phyloP scores from a whole-genome alignment of 83 land plant species.

The Diphasiastrum complanatum region DNA sequence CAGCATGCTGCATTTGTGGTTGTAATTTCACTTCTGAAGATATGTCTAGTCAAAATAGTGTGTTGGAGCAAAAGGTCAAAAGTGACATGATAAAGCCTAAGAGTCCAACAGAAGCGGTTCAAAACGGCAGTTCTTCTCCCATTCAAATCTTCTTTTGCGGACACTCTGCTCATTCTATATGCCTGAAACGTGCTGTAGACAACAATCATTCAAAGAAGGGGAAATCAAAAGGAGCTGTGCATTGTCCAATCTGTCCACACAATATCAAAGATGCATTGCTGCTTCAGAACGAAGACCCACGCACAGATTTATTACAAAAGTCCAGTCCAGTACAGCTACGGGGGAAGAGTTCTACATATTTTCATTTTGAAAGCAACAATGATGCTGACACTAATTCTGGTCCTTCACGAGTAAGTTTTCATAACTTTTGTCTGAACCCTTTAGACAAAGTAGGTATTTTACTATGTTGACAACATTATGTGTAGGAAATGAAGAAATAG shows the following conservation, averaged over 20 bases:
- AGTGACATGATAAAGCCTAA: neutral
- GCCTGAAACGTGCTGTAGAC: conserved; percentile 14
- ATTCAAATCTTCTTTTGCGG: conserved; percentile 77
- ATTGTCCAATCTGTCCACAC: conserved; percentile 1
- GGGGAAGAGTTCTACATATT: no score
- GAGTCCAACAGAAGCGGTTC: neutral
- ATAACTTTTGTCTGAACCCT: no score
- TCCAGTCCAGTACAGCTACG: no score
- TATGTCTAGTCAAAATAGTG: neutral
- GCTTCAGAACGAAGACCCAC: no score
- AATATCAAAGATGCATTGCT: no score
- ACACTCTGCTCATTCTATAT: conserved; percentile 58
- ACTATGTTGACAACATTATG: no score
- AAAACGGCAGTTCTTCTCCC: neutral
- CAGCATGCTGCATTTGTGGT: conserved; percentile 66
- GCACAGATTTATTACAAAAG: no score
- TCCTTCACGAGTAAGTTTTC: no score
- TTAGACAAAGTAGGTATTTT: no score
- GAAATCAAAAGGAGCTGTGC: conserved; percentile 13
- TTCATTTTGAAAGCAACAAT: no score
- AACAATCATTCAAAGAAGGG: neutral
- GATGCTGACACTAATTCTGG: no score
- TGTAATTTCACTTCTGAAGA: conserved; percentile 26
- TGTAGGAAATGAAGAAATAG: no score
- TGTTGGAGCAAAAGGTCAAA: neutral